Evolutionary conservation across 352 stramenopile species (phyloP).

Genomic region (Phytopythium mirpurense): DNA sequence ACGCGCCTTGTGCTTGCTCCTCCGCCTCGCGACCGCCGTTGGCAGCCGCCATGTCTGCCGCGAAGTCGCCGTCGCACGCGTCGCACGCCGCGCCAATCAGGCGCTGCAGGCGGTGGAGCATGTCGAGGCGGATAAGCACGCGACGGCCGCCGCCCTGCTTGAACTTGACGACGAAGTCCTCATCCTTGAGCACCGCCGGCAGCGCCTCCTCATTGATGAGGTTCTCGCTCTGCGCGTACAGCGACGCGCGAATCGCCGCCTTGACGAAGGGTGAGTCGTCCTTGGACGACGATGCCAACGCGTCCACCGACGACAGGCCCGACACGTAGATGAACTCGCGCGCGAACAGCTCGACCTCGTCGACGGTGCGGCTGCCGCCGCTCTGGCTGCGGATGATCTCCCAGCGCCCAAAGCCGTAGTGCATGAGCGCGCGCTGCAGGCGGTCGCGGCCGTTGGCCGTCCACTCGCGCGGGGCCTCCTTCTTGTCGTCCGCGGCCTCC

Average conservation of each 20-base stretch:
- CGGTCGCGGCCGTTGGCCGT: constrained; percentile 82
- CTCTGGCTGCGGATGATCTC: constrained; percentile 87
- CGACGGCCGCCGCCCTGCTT: constrained; percentile 82
- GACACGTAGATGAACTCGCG: constrained; percentile 86
- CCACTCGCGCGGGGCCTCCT: constrained; percentile 68
- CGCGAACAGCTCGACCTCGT: constrained; percentile 81
- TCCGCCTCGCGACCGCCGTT: constrained; percentile 13
- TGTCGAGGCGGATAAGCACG: constrained; percentile 81
- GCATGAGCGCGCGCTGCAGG: constrained; percentile 82
- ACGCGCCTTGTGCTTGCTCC: constrained; percentile 1
- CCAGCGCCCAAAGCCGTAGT: constrained; percentile 84
- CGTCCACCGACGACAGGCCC: constrained; percentile 55
- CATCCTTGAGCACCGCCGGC: constrained; percentile 74
- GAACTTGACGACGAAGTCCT: constrained; percentile 83
- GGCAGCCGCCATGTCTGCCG: constrained; percentile 3
- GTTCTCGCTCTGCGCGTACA: constrained; percentile 56
- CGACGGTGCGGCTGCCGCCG: constrained; percentile 75
- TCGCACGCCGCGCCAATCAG: constrained; percentile 58
- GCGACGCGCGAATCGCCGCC: constrained; percentile 59
- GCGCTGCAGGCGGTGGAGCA: constrained; percentile 71
- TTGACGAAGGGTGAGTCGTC: constrained; percentile 85
- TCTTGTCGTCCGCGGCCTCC: constrained; percentile 41
- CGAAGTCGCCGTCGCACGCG: constrained; percentile 50
- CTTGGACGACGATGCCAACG: constrained; percentile 47
- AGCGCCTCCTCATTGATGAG: constrained; percentile 75